Evolutionary conservation across 1,284 basidiomycete genomes (phyloP).

Genomic region (Cryptococcus sp.): DNA sequence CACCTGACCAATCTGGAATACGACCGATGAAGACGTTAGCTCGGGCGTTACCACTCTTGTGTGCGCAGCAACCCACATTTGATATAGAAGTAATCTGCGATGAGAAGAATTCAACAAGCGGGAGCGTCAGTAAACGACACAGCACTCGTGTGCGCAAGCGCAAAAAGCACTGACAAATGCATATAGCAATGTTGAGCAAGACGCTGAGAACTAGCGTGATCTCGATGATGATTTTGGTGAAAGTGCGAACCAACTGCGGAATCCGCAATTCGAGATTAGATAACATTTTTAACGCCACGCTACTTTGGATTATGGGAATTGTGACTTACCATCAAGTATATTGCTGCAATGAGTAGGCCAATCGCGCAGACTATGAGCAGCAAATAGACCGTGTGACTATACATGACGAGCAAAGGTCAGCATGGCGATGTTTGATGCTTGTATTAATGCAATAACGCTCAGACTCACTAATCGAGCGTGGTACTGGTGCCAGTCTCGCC

Average conservation of each 20-base stretch:
- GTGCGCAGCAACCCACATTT: constrained; percentile 52
- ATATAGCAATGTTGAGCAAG: constrained; percentile 64
- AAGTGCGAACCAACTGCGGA: constrained; percentile 63
- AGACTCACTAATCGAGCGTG: constrained; percentile 36
- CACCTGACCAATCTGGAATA: constrained; percentile 54
- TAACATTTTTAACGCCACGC: background rate
- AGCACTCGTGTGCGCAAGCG: background rate
- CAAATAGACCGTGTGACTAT: constrained; percentile 63
- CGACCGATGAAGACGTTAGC: constrained; percentile 3
- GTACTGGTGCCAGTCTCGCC: constrained; percentile 39
- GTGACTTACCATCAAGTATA: constrained; percentile 41
- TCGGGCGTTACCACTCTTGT: background rate
- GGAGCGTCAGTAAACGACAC: background rate
- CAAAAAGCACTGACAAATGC: constrained; percentile 41
- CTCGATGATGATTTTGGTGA: constrained; percentile 78
- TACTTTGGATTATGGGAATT: too few species aligned
- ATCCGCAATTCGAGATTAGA: background rate
- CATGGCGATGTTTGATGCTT: background rate
- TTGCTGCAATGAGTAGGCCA: constrained; percentile 59
- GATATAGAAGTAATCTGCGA: constrained; percentile 69
- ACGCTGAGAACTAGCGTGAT: constrained; percentile 73
- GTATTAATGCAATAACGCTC: background rate
- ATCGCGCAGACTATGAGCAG: constrained; percentile 67
- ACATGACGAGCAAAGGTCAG: constrained; percentile 1
- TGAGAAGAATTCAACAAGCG: constrained; percentile 1